These are phyloP conservation scores for Termitomyces sp. DNA, from an alignment of 768 basidiomycete species.

Conservation along the genomic window DNA sequence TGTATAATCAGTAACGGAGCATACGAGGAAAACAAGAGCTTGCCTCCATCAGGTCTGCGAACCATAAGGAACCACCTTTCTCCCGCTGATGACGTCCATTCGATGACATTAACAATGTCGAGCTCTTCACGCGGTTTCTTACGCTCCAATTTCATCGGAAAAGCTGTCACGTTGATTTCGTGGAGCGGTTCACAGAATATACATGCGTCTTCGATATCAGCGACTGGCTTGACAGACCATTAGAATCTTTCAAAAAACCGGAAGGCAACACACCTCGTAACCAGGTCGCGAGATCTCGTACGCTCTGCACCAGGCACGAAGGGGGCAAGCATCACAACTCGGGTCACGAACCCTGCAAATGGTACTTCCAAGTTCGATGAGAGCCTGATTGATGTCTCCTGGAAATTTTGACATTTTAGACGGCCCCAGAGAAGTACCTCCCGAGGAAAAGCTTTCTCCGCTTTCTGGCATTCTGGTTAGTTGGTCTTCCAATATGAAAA, in stretches of 20 bases:
- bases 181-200: slow-evolving; percentile 61
- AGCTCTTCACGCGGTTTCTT: slow-evolving; percentile 85
- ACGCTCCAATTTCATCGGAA: slow-evolving; percentile 82
- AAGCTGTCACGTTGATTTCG: slow-evolving; percentile 56
- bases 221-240: slow-evolving; percentile 16
- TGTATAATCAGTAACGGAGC: slow-evolving; percentile 8
- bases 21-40: slow-evolving; percentile 16
- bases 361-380: slow-evolving; percentile 94
- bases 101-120: slow-evolving; percentile 83
- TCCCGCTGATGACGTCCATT: slow-evolving; percentile 54
- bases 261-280: slow-evolving; percentile 3
- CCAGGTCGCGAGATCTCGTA: slow-evolving; percentile 30
- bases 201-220: slow-evolving; percentile 82
- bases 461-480: background rate
- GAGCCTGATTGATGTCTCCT: slow-evolving; percentile 88
- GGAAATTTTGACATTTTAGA: slow-evolving; percentile 40
- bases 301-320: slow-evolving; percentile 68
- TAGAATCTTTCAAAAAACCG: background rate
- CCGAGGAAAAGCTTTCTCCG: slow-evolving; percentile 13
- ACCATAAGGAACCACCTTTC: slow-evolving; percentile 72
- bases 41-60: slow-evolving; percentile 82
- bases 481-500: background rate
- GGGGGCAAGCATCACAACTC: slow-evolving; percentile 68
- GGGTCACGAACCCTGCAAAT: slow-evolving; percentile 88
- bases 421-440: slow-evolving; percentile 7